Conservation (phyloP, 2,329 filamentous ascomycete species). For the Penicillium sclerotigenum region DNA sequence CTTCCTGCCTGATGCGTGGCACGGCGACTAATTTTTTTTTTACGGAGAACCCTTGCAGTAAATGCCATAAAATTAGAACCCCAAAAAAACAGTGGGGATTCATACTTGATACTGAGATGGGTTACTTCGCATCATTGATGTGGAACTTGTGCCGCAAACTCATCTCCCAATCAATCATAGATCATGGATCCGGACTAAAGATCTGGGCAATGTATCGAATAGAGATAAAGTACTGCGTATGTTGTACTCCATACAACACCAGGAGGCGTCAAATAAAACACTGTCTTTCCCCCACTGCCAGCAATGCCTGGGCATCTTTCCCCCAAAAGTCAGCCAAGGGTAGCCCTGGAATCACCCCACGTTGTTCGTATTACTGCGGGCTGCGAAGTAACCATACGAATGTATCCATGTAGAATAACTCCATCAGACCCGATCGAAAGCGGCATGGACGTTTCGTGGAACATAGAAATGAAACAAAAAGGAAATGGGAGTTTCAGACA, state of each 20-base stretch:
- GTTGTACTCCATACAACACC: not conserved
- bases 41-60: not conserved
- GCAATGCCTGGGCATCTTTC: not conserved
- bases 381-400: not conserved
- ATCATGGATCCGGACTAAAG: not conserved
- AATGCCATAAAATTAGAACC: not conserved
- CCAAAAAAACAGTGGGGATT: not conserved
- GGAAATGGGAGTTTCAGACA: not conserved
- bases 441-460: not conserved
- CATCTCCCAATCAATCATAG: not conserved
- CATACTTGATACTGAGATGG: not conserved
- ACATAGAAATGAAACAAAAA: not conserved
- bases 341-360: not conserved
- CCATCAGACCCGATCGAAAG: not conserved
- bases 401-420: not conserved
- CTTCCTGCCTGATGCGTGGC: conserved; percentile 1
- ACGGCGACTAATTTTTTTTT: not conserved
- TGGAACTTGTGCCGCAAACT: not conserved
- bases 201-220: not conserved
- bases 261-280: not conserved
- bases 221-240: not conserved
- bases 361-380: not conserved
- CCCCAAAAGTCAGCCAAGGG: not conserved
- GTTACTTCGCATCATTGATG: not conserved
- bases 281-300: not conserved